Conservation (phyloP, 768 basidiomycete genomes). For the Suillus bovinus region DNA sequence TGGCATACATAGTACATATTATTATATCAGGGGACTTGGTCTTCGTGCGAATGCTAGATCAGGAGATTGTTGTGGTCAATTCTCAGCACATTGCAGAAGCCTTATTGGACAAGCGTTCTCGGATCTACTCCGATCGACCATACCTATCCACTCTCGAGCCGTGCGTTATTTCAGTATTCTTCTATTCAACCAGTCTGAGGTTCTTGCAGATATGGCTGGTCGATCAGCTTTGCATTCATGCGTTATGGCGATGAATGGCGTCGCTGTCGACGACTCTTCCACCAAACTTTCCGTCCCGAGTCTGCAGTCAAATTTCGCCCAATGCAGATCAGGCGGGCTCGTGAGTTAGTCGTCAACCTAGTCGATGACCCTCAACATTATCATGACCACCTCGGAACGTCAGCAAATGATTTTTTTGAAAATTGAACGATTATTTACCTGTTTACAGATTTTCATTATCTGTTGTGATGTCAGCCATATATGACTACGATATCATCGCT, state of each 20-base stretch:
- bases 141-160: neutral
- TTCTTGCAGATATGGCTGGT: constrained; percentile 8
- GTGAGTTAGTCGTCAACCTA: constrained; percentile 27
- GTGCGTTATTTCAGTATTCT: neutral
- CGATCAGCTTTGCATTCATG: constrained; percentile 7
- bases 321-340: constrained; percentile 23
- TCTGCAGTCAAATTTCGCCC: constrained; percentile 18
- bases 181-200: neutral
- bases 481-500: neutral
- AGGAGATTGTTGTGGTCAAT: constrained; percentile 4
- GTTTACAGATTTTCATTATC: constrained; percentile 3
- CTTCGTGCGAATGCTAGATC: neutral
- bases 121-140: constrained; percentile 11
- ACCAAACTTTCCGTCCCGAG: constrained; percentile 38
- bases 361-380: constrained; percentile 30
- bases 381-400: constrained; percentile 21
- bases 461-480: constrained; percentile 4
- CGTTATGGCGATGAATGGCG: constrained; percentile 18
- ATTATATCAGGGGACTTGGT: constrained; percentile 4
- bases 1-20: no score
- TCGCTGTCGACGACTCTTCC: constrained; percentile 35
- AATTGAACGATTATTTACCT: neutral
- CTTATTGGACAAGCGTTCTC: constrained; percentile 10
- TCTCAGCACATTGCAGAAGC: constrained; percentile 3
- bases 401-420: neutral